Base-by-base conservation (phyloP, 768 basidiomycete genomes). In the Tricholoma terreum region DNA sequence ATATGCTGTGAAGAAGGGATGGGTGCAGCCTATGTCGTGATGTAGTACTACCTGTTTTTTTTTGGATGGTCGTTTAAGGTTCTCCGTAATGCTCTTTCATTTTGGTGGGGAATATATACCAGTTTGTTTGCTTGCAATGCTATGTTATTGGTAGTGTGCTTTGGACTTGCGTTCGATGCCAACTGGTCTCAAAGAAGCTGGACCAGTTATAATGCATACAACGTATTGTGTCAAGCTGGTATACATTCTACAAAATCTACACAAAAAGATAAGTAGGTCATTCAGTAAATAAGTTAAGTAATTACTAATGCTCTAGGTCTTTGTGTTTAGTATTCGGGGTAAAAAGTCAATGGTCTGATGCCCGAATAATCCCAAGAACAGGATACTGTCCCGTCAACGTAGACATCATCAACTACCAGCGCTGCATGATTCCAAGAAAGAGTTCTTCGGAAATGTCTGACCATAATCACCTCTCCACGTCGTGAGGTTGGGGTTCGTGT, bases 401-500 rank as follows among this genome's bases (percentile, higher is more conserved):
- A 27, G n/a, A 31, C 46, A 49, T 17, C 9, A n/a, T 31, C 9
- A 49, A 31, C 30, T 22, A 49, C 46, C 24, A 8, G 15, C n/a
- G 24, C 24, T 27, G 56, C 70, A 72, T 6, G 63, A 35, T 35
- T 71, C 74, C 36, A 75, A 60, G 40, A 81, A 69, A 21, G 71
- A 75, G 68, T 84, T 87, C 70, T 80, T 83, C 11, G 86, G 85
- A 61, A 82, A 80, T 7, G 78, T 70, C 57, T 80, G 77, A 6
- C 75, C 75, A 60, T 75, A 84, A 50, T 77, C 77, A 31, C 56
- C 63, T 45, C 61, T 65, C 79, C 78, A 79, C 17, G 72, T 76
- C 30, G 78, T 79, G 22, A 79, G 61, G 64, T 83, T 81, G 4
- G 84, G 75, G 63, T 92, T 86, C n/a, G 78, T 82, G 65, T 91